Evolutionary conservation across 139 green algal species (phyloP).

Genomic region (Mesotaenium endlicherianum): DNA sequence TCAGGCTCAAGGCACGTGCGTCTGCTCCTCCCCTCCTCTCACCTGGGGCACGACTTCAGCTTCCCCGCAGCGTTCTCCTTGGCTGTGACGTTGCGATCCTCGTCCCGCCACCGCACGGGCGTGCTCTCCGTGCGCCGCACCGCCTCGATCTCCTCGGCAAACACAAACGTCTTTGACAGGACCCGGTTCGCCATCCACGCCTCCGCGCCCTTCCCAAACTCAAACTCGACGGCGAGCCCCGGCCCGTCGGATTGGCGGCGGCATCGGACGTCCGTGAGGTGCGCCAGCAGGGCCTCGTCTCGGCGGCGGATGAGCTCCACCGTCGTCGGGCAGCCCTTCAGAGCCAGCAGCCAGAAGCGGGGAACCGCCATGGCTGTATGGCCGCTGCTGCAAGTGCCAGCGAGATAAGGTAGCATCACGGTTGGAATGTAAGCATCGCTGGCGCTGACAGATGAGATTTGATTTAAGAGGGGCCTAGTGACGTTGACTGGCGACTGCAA

Average conservation of each 20-base stretch:
- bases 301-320: conserved; percentile 32
- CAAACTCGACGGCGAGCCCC: conserved; percentile 34
- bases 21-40: no score
- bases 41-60: conserved; percentile 35
- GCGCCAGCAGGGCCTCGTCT: conserved; percentile 14
- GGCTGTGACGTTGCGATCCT: conserved; percentile 17
- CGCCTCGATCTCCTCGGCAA: neutral
- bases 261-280: conserved; percentile 5
- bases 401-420: no score
- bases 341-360: conserved; percentile 42
- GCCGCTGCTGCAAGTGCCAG: neutral
- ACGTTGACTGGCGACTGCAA: no score
- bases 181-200: conserved; percentile 26
- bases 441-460: neutral
- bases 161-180: conserved; percentile 37
- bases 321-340: conserved; percentile 30
- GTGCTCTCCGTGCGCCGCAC: conserved; percentile 4
- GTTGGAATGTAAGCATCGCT: no score
- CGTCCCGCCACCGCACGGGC: conserved; percentile 14
- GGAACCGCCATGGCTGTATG: conserved; percentile 15
- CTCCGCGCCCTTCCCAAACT: conserved; percentile 26
- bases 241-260: neutral
- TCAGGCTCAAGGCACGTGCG: no score
- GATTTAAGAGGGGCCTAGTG: neutral
- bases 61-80: neutral